phyloP scores from a whole-genome alignment of 148 eudicot species.

The Rhododendron ovatum region DNA sequence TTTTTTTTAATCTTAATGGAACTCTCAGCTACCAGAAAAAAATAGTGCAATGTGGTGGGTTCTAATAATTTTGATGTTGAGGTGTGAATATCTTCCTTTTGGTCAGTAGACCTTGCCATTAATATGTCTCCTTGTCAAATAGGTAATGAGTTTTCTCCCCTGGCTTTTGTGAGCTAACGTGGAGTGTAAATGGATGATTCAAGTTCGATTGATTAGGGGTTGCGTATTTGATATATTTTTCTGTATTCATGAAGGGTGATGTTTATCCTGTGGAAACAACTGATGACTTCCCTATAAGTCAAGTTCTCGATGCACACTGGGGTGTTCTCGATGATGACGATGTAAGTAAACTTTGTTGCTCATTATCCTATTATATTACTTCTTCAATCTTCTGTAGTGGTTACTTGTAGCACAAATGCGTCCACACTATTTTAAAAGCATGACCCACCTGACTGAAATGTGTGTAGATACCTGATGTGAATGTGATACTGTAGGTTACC shows the following conservation, averaged over 20 bases:
- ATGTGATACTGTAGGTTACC: background rate
- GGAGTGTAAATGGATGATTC: background rate
- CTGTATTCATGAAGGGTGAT: slow-evolving; percentile 63
- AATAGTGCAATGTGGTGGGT: background rate
- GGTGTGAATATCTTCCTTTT: background rate
- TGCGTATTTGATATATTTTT: background rate
- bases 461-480: background rate
- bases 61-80: background rate
- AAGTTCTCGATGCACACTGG: slow-evolving; percentile 97
- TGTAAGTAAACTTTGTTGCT: slow-evolving; percentile 44
- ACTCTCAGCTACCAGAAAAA: background rate
- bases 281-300: slow-evolving; percentile 42
- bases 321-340: slow-evolving; percentile 75
- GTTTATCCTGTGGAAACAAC: slow-evolving; percentile 90
- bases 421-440: background rate
- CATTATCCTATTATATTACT: background rate
- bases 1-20: background rate
- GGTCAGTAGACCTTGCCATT: background rate
- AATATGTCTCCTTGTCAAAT: background rate
- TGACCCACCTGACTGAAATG: background rate
- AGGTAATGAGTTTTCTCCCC: background rate
- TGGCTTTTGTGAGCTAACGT: background rate
- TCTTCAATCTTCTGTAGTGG: slow-evolving; percentile 1
- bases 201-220: background rate
- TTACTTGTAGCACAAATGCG: background rate